A percentile compares a stretch with the other conserved stretches of the same genome.
Conservation (phyloP, 1,284 basidiomycete genomes). For the Sphagnurus paluster region DNA sequence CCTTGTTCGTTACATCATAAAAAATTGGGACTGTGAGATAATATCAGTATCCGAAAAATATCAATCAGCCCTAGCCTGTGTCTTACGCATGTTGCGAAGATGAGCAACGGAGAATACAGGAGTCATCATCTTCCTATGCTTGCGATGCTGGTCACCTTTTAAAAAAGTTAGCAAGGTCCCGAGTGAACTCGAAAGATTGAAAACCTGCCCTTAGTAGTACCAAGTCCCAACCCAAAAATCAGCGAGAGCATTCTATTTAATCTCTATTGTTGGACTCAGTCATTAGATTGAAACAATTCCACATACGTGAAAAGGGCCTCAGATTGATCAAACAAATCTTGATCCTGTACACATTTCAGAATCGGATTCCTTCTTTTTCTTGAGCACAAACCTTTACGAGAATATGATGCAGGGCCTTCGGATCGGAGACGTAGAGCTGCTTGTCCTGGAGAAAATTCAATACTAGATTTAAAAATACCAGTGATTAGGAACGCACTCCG, state of each 20-base stretch:
- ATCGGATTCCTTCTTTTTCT: too few species aligned
- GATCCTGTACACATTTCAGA: conserved; percentile 13
- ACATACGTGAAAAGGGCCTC: conserved; percentile 33
- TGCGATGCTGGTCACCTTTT: conserved; percentile 40
- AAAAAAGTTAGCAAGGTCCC: too few species aligned
- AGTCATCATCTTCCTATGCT: conserved; percentile 47
- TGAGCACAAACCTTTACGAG: conserved; percentile 32
- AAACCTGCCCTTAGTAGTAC: conserved; percentile 35
- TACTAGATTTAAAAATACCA: neutral
- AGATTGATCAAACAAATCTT: conserved; percentile 30
- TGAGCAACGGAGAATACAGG: conserved; percentile 46
- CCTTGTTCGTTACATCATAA: conserved; percentile 33
- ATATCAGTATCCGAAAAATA: neutral
- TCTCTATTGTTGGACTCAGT: neutral
- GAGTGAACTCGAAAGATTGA: neutral
- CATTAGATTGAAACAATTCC: neutral
- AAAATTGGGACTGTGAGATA: conserved; percentile 33
- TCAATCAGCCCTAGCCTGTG: neutral
- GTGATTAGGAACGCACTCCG: conserved; percentile 21
- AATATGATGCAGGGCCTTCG: conserved; percentile 36
- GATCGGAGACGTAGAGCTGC: conserved; percentile 30
- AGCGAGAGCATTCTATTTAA: conserved; percentile 31
- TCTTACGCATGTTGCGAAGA: conserved; percentile 35
- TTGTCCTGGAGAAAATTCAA: conserved; percentile 22
- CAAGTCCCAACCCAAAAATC: conserved; percentile 37